Conservation (phyloP, 306 rosid genomes). For the Cucurbita pepo region DNA sequence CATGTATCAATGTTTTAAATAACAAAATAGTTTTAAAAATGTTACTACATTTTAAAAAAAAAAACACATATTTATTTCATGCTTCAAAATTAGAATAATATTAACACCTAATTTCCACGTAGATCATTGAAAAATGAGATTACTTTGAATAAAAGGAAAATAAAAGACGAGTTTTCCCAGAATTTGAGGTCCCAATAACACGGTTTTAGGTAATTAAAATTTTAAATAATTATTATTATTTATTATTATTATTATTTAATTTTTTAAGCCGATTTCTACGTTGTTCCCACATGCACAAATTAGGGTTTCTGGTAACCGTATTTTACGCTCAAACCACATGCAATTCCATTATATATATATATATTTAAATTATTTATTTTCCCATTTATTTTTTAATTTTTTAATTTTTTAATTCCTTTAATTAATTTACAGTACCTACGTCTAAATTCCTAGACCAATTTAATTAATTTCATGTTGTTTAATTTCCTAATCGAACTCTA, state of each 20-base stretch:
- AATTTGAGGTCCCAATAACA: constrained; percentile 6
- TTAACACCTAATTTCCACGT: background rate
- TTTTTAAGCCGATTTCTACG: constrained; percentile 8
- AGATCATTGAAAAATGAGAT: background rate
- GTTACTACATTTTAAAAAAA: too few species aligned
- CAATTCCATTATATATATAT: background rate
- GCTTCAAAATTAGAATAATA: too few species aligned
- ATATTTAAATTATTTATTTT: background rate
- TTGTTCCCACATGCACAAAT: constrained; percentile 19
- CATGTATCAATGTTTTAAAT: too few species aligned
- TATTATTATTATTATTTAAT: too few species aligned
- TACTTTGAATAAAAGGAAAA: background rate
- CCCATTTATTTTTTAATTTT: background rate
- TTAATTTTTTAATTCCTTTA: background rate
- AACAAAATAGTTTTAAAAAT: too few species aligned
- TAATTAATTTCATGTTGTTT: constrained; percentile 1
- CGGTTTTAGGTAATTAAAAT: background rate
- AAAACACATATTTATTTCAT: too few species aligned
- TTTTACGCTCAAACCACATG: constrained; percentile 62
- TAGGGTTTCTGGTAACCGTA: constrained; percentile 28
- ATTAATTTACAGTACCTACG: background rate
- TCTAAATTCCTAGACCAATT: background rate
- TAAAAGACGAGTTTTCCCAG: background rate
- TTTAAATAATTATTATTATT: background rate
- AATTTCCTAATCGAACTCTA: background rate